Evolutionary conservation across 257 asterid species (phyloP).

Genomic region (Salvia rosmarinus): DNA sequence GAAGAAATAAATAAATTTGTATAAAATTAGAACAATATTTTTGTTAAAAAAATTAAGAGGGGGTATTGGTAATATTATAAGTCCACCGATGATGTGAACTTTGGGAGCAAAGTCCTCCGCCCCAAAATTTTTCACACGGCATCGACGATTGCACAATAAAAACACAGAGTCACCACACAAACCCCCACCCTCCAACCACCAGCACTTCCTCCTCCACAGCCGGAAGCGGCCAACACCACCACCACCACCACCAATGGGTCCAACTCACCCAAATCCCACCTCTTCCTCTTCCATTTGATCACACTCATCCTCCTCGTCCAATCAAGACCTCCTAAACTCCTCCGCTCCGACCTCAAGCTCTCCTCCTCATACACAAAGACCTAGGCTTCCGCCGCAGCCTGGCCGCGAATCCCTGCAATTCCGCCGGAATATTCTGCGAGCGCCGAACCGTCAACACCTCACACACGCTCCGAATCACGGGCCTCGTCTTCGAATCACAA

Average conservation of each 20-base stretch:
- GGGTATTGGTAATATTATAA: slow-evolving; percentile 26
- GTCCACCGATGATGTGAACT: slow-evolving; percentile 25
- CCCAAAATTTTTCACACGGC: slow-evolving; percentile 41
- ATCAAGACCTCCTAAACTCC: slow-evolving; percentile 46
- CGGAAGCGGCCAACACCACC: too few relatives aligned
- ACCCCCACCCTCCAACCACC: slow-evolving; percentile 26
- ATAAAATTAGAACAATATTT: too few relatives aligned
- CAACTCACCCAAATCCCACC: slow-evolving; percentile 31
- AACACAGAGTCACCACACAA: slow-evolving; percentile 1
- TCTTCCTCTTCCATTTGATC: slow-evolving; percentile 41
- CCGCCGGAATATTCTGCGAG: slow-evolving; percentile 69
- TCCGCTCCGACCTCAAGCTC: slow-evolving; percentile 58
- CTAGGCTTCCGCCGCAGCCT: slow-evolving; percentile 46
- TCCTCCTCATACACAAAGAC: slow-evolving; percentile 47
- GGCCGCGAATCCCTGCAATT: slow-evolving; percentile 48
- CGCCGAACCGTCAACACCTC: slow-evolving; percentile 39
- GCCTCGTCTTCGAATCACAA: slow-evolving; percentile 54
- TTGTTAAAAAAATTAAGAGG: too few relatives aligned
- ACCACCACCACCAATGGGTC: slow-evolving; percentile 42
- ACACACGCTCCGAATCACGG: slow-evolving; percentile 59
- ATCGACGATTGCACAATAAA: slow-evolving; percentile 3
- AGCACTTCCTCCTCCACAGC: slow-evolving; percentile 6
- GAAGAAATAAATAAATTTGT: too few relatives aligned
- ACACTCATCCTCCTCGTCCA: slow-evolving; percentile 48
- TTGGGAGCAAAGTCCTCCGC: neutral